A percentile compares a stretch with the other conserved stretches of the same genome.
These are phyloP conservation scores for Ampelomyces quisqualis DNA, from an alignment of 2,329 filamentous ascomycete genomes.

Conservation along the genomic window DNA sequence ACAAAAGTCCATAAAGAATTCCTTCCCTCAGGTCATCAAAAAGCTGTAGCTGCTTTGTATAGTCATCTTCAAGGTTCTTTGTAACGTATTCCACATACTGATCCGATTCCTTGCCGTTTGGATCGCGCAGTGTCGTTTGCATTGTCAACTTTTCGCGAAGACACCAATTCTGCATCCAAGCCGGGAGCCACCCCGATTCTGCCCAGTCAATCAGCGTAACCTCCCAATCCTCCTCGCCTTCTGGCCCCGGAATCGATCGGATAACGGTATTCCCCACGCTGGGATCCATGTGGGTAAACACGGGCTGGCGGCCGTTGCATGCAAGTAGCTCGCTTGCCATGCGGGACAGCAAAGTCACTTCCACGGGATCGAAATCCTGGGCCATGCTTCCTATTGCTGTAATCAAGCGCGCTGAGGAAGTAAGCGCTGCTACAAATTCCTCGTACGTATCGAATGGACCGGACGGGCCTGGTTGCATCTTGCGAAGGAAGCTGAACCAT, in stretches of 20 bases:
- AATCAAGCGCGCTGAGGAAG: not conserved
- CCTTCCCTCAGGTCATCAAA: not conserved
- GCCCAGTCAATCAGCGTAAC: not conserved
- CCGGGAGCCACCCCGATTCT: not conserved
- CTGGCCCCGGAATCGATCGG: not conserved
- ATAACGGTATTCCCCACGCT: not conserved
- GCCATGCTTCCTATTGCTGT: not conserved
- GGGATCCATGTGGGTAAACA: not conserved
- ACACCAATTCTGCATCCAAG: not conserved
- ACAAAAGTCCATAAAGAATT: not conserved
- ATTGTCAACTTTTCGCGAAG: not conserved
- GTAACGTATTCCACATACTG: not conserved
- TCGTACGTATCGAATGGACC: constrained; percentile 2
- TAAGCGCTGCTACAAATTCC: not conserved
- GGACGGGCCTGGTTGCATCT: too few relatives aligned
- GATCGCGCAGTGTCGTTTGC: not conserved
- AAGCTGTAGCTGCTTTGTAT: not conserved
- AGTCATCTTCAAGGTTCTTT: not conserved
- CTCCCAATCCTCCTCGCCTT: not conserved
- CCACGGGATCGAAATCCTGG: not conserved
- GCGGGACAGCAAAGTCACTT: not conserved
- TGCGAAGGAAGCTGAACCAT: not conserved
- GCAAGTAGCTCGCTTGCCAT: not conserved
- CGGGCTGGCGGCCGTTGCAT: not conserved
- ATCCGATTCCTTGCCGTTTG: not conserved